Conservation (phyloP, 163 green algal genomes). For the Prototheca wickerhamii region DNA sequence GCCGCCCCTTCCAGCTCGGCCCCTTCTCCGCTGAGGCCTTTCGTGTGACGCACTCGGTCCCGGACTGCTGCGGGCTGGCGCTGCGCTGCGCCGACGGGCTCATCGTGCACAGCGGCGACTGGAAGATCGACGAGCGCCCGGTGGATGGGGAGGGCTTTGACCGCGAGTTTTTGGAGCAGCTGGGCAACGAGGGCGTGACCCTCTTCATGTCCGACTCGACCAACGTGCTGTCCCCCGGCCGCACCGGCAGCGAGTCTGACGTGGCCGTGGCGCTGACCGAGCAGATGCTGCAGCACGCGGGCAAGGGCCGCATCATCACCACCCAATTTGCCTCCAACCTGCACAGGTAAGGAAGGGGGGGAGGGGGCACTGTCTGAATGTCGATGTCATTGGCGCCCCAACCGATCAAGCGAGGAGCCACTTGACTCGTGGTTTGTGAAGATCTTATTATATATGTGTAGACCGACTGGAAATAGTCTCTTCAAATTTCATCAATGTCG, state of each 20-base stretch:
- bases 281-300: constrained; percentile 63
- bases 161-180: constrained; percentile 68
- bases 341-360: constrained; percentile 35
- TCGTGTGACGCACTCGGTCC: constrained; percentile 96
- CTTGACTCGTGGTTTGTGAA: too few relatives aligned
- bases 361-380: not conserved
- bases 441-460: too few relatives aligned
- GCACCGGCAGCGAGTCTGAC: constrained; percentile 71
- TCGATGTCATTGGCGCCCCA: not conserved
- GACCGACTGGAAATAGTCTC: too few relatives aligned
- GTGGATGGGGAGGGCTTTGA: constrained; percentile 87
- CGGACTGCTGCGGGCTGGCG: constrained; percentile 92
- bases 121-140: constrained; percentile 98
- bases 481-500: too few relatives aligned
- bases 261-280: constrained; percentile 59
- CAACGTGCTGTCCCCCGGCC: constrained; percentile 87
- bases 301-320: constrained; percentile 83
- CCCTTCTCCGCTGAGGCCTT: constrained; percentile 84
- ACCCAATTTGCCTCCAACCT: constrained; percentile 97
- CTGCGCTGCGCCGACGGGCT: constrained; percentile 76
- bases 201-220: constrained; percentile 95
- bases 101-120: constrained; percentile 96
- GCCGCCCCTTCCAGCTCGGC: constrained; percentile 60
- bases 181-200: constrained; percentile 76
- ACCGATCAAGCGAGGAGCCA: too few relatives aligned